phyloP scores from a whole-genome alignment of 352 stramenopile genomes.

The Phytopythium oedochilum region DNA sequence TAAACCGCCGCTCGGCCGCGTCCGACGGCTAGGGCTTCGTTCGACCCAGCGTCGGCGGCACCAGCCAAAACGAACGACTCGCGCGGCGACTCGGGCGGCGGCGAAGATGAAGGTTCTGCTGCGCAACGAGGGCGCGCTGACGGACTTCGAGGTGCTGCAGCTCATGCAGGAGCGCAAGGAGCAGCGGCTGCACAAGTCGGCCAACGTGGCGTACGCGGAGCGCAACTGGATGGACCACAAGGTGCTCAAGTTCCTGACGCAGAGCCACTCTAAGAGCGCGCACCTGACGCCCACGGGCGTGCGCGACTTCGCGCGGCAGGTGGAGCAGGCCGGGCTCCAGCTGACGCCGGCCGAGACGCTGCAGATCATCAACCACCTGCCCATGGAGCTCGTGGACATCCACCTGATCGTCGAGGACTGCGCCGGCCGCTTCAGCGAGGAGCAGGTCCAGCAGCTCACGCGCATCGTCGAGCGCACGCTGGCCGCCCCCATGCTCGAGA shows the following conservation, averaged over 20 bases:
- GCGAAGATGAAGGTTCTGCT: conserved; percentile 77
- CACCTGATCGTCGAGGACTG: conserved; percentile 85
- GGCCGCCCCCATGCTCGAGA: conserved; percentile 22
- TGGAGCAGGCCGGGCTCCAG: conserved; percentile 37
- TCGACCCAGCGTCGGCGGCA: no score
- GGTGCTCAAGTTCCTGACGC: conserved; percentile 82
- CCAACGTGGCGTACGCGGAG: conserved; percentile 73
- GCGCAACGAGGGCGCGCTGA: conserved; percentile 76
- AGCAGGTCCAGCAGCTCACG: conserved; percentile 74
- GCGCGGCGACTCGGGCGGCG: not conserved
- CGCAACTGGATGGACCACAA: conserved; percentile 90
- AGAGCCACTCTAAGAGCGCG: conserved; percentile 58
- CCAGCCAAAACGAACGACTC: not conserved
- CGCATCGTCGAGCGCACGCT: conserved; percentile 66
- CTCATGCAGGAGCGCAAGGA: conserved; percentile 84
- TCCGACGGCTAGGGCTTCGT: no score
- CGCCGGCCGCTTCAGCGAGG: conserved; percentile 65
- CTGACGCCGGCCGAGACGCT: conserved; percentile 73
- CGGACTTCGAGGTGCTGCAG: conserved; percentile 74
- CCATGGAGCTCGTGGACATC: conserved; percentile 79
- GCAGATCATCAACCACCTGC: conserved; percentile 84
- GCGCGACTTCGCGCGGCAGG: conserved; percentile 52
- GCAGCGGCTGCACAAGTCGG: conserved; percentile 68
- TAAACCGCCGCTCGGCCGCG: no score
- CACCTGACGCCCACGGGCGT: conserved; percentile 42